Evolutionary conservation across 495 filamentous ascomycete genomes (phyloP), one percentile per base, ranked within the genome.

Genomic region (Delitschia confertaspora): DNA sequence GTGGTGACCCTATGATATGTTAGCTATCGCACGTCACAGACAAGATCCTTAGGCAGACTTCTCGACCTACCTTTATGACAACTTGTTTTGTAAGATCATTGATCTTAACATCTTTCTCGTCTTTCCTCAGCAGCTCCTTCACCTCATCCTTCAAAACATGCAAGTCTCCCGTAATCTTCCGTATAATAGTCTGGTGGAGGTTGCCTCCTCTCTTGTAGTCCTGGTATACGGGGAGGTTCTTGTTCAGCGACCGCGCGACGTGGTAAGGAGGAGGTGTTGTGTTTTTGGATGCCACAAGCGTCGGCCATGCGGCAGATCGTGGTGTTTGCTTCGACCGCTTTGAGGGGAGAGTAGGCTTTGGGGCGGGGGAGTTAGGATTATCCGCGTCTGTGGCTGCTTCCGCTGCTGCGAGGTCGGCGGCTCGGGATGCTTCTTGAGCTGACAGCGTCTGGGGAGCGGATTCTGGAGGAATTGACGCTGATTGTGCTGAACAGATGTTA

Each of bases 171-270:
- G 85, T 77, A 27, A 85, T 73, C 63, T 83, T 85, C 55, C 83
- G 78, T 38, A 98, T 68, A 51, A 72, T 61, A 3, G 91, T 95
- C 53, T 81, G 61, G 56, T 80, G 75, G 50, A 79, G 67, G 43
- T 83, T 93, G 2, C 88, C 86, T 18, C 85, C 86, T 14, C 76
- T 70, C 64, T 88, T 89, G 41, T 63, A 62, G 38, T 76, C 64
- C 3, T 78, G 65, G 62, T 98, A 98, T n/a, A 96, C 74, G 9
- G 86, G 78, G 2, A 87, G 64, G 50, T 88, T 75, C 39, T 81
- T 76, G 16, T 76, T 79, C 7, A 65, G 58, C 4, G 85, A 89
- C 34, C 83, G 82, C 38, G 68, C 65, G 40, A 98, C 71, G 48
- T 78, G 76, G 72, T 88, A 98, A 31, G 21, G 19, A n/a, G 51